phyloP scores from a whole-genome alignment of 1,284 basidiomycete species.

The Cutaneotrichosporon arboriforme region DNA sequence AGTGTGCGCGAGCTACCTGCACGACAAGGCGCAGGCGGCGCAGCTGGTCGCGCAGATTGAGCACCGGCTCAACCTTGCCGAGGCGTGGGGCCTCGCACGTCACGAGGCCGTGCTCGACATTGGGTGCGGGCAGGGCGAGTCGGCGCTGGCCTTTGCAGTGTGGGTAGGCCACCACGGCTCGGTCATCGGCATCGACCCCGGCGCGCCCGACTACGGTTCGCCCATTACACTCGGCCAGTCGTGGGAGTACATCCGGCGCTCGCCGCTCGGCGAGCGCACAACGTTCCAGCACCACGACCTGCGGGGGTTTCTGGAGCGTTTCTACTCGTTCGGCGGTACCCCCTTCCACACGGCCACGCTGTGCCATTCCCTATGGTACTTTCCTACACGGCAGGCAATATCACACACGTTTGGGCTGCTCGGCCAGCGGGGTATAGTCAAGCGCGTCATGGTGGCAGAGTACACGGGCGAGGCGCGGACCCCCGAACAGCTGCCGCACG shows the following conservation, averaged over 20 bases:
- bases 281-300: background rate
- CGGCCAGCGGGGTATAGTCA: background rate
- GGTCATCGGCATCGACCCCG: slow-evolving; percentile 6
- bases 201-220: slow-evolving; percentile 4
- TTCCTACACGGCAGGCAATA: background rate
- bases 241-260: background rate
- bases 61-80: slow-evolving; percentile 5
- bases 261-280: background rate
- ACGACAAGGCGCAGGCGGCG: background rate
- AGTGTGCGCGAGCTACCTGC: background rate
- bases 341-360: slow-evolving; percentile 1
- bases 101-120: slow-evolving; percentile 7
- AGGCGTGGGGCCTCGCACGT: slow-evolving; percentile 1
- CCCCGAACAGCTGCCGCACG: slow-evolving; percentile 2
- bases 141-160: slow-evolving; percentile 2
- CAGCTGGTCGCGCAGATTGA: background rate
- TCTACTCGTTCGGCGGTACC: background rate
- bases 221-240: slow-evolving; percentile 2
- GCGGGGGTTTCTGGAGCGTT: background rate
- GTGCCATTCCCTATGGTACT: slow-evolving; percentile 12
- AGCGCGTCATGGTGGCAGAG: slow-evolving; percentile 6
- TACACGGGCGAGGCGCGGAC: slow-evolving; percentile 1
- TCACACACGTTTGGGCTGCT: background rate
- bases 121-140: slow-evolving; percentile 9
- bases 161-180: slow-evolving; percentile 1